Evolutionary conservation across 257 asterid genomes (phyloP), one percentile per base, ranked within the genome.

Genomic region (Gardenia jasminoides): DNA sequence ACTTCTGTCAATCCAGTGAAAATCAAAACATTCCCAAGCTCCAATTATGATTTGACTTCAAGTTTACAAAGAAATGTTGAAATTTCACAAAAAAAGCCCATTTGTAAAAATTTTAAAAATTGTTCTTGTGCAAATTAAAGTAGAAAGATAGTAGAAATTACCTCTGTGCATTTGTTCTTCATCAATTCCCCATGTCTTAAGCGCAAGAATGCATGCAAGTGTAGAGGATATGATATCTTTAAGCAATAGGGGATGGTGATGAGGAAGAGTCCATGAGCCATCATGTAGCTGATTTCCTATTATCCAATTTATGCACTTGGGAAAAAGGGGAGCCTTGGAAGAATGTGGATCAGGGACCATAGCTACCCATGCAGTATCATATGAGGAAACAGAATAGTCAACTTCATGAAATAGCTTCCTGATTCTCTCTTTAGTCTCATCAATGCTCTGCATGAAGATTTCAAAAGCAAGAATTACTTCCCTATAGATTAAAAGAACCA

Each of bases 361-460:
- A 64, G 99, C 97, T 69, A 95, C 97, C 99, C 99, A 95, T 33
- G 99, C 98, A 19, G 98, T 93, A 83, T 95, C 99, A 68, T 93
- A 95, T 0, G 97, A 81, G 26, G 99, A 95, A 79, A 89, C 76
- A 50, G 98, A 93, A 79, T 89, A 64, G 52, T 90, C 90, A 79
- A 89, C 80, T 78, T 83, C 79, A 46, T 75, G 79, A 79, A 95
- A 80, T 70, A 95, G 84, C 78, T 85, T 82, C 52, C 80, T 77
- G 43, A 95, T 84, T 81, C 97, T 89, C 82, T 89, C 92, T 78
- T 78, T 89, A 31, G 84, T 77, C 87, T 84, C 90, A 66, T 86
- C 91, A 61, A 84, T 78, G 81, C 85, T 33, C 94, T 86, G 88
- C n/a, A 46, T 15, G 75, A n/a, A 36, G 52, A 69, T 86, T 69